phyloP scores from a whole-genome alignment of 352 stramenopile species.

The Thalassiosira delicatula region DNA sequence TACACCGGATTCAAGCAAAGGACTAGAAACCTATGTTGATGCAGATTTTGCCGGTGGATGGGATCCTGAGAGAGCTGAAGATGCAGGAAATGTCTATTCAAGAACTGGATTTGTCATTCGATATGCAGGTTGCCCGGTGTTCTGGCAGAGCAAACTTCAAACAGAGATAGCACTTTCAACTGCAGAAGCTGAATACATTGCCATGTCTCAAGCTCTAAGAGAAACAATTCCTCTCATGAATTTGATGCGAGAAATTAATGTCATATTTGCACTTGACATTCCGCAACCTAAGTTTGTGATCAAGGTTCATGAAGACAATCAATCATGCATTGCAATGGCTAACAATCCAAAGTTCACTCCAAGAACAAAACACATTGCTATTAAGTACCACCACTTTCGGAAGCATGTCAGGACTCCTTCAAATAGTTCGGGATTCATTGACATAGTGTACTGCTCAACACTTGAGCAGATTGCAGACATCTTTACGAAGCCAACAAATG shows the following conservation, averaged over 20 bases:
- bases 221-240: too few species aligned
- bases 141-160: background rate
- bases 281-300: background rate
- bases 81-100: constrained; percentile 13
- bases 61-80: background rate
- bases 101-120: background rate
- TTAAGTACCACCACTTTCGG: too few species aligned
- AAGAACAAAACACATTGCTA: constrained; percentile 19
- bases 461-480: background rate
- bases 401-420: background rate
- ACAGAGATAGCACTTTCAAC: background rate
- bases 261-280: background rate
- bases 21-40: constrained; percentile 61
- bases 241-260: background rate
- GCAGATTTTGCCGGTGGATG: constrained; percentile 63
- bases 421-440: background rate
- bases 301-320: constrained; percentile 1
- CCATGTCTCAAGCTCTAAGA: background rate
- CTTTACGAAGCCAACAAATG: too few species aligned
- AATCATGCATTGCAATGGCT: constrained; percentile 4
- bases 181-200: background rate
- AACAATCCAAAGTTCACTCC: background rate
- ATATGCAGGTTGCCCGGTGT: background rate
- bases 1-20: constrained; percentile 23
- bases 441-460: background rate